Base-by-base conservation (phyloP, 768 basidiomycete genomes). In the Rickenella mellea region DNA sequence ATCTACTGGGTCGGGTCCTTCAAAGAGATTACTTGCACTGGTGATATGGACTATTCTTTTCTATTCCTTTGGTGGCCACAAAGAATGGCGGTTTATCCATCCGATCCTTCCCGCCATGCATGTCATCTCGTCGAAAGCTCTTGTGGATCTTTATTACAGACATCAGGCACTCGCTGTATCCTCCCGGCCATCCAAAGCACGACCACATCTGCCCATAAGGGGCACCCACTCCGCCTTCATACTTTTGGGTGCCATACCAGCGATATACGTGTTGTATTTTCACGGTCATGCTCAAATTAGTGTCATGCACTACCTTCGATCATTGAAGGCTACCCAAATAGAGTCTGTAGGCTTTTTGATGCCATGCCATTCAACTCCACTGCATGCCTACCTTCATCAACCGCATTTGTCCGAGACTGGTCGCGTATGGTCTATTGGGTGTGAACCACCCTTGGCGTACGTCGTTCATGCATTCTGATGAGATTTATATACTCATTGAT, bases 41-140 rank as follows among this genome's bases (percentile, higher is more conserved):
- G 50, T 83, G 2, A 47, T 64, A 15, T 89, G 85, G 82, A 78
- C 83, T 0, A 57, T 81, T 24, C 52, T 55, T 2, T 56, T 83
- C 5, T 91, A 88, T 57, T 97, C 94, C 6, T 47, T 84, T 3
- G 71, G 85, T 2, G 82, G 84, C 1, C 96, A 99, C 66, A 98
- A 98, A 54, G 96, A 99, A 68, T 97, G 92, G 91, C 73, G 96
- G 6, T 98, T 99, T 64, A 65, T 98, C 6, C 93, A 97, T 49
- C 92, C 94, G 0, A 58, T 97, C 15, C 68, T 98, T 3, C 93
- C 96, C 1, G 60, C 90, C 24, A 63, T 94, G 29, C 82, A 96
- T 51, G 50, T 92, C 17, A 70, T 96, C 46, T 83, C 85, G 9
- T 70, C 89, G 0, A 78, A 77, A 47, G 78, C 85, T 1, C 61